Conservation (phyloP, 257 asterid species). For the Rubia yunnanensis region DNA sequence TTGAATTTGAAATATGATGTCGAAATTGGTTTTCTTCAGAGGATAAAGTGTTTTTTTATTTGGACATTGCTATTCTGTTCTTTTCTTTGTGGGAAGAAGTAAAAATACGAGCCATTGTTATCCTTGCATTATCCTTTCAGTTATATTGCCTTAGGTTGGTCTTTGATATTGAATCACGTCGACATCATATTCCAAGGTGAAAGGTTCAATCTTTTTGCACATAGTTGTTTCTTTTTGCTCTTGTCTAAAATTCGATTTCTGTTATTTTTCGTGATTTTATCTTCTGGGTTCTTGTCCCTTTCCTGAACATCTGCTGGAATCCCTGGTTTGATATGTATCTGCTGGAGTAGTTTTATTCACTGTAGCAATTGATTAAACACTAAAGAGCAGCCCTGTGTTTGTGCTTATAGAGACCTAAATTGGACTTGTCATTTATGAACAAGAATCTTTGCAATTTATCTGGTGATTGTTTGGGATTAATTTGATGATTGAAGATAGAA, state of each 20-base stretch:
- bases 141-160: too few relatives aligned
- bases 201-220: neutral
- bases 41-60: too few relatives aligned
- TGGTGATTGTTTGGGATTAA: neutral
- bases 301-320: neutral
- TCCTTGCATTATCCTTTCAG: too few relatives aligned
- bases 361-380: neutral
- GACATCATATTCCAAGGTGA: conserved; percentile 5
- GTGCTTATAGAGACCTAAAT: neutral
- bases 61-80: too few relatives aligned
- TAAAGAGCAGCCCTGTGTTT: neutral
- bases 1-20: too few relatives aligned
- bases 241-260: too few relatives aligned
- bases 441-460: neutral
- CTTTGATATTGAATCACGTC: too few relatives aligned
- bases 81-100: too few relatives aligned
- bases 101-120: too few relatives aligned
- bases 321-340: neutral
- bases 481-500: neutral
- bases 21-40: too few relatives aligned
- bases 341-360: neutral
- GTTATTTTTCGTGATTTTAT: neutral
- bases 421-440: neutral
- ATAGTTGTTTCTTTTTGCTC: too few relatives aligned
- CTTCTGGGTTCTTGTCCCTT: conserved; percentile 4